Conservation (phyloP, 805 yeast genomes). For the Wickerhamomyces rabaulensis region DNA sequence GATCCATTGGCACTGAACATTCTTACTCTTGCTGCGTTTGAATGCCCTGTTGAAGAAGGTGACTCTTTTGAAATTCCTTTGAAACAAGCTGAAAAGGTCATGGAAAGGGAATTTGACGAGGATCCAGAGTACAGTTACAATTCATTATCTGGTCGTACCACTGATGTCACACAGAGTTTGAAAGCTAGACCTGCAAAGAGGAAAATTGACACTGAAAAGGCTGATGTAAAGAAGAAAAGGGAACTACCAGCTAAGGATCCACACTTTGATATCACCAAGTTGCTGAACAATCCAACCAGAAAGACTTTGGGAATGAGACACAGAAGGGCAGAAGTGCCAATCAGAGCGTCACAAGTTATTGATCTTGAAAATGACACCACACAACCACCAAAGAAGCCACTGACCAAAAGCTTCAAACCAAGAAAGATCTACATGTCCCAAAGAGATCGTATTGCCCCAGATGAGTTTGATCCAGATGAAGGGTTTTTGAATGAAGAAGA, state of each 20-base stretch:
- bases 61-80: constrained; percentile 1
- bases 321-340: constrained; percentile 5
- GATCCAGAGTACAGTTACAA: constrained; percentile 7
- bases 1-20: constrained; percentile 1
- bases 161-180: not conserved
- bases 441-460: constrained; percentile 8
- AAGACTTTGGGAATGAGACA: constrained; percentile 3
- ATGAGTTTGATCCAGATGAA: constrained; percentile 7
- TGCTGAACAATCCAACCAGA: constrained; percentile 11
- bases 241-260: not conserved
- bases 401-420: not conserved
- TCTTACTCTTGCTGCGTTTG: constrained; percentile 12
- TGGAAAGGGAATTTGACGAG: constrained; percentile 16
- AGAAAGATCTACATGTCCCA: constrained; percentile 7
- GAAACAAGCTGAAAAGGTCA: constrained; percentile 8
- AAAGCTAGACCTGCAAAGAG: not conserved
- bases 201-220: not conserved
- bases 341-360: constrained; percentile 14
- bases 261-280: constrained; percentile 13
- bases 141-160: not conserved
- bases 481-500: constrained; percentile 18
- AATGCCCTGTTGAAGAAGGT: not conserved
- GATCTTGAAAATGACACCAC: constrained; percentile 10
- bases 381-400: constrained; percentile 1
- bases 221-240: not conserved